Evolutionary conservation across 352 stramenopile species (phyloP).

Genomic region (Pythium brachiatum): DNA sequence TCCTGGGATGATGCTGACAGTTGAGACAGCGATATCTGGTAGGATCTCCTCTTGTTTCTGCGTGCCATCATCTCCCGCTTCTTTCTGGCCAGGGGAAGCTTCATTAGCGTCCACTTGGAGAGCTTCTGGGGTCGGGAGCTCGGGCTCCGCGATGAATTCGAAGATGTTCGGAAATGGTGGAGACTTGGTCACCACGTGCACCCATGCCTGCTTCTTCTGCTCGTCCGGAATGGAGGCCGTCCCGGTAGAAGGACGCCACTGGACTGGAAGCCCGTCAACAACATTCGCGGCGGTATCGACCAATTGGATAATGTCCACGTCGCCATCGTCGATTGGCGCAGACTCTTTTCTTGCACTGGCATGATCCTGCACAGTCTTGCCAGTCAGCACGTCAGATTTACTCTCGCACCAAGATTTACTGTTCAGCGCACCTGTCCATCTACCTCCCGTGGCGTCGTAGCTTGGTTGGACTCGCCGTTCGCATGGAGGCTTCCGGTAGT

Average conservation of each 20-base stretch:
- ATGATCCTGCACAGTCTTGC: neutral
- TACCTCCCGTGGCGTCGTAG: neutral
- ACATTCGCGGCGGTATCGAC: neutral
- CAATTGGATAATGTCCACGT: constrained; percentile 7
- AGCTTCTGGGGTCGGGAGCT: neutral
- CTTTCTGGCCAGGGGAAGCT: no score
- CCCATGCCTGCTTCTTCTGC: constrained; percentile 44
- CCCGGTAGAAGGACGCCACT: neutral
- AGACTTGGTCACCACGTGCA: constrained; percentile 20
- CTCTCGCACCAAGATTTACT: no score
- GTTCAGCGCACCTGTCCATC: neutral
- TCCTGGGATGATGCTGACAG: neutral
- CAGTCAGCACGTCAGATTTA: no score
- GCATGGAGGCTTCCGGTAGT: neutral
- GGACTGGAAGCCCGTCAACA: neutral
- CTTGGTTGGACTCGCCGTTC: neutral
- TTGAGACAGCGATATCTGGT: neutral
- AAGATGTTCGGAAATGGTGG: constrained; percentile 48
- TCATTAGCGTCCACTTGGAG: no score
- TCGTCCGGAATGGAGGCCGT: neutral
- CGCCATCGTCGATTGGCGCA: neutral
- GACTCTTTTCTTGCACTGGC: neutral
- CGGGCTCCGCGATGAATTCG: constrained; percentile 29
- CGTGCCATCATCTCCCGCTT: no score
- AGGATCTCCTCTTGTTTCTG: no score